Evolutionary conservation across 2,329 filamentous ascomycete species (phyloP).

Genomic region (Trichoderma atrobrunneum): DNA sequence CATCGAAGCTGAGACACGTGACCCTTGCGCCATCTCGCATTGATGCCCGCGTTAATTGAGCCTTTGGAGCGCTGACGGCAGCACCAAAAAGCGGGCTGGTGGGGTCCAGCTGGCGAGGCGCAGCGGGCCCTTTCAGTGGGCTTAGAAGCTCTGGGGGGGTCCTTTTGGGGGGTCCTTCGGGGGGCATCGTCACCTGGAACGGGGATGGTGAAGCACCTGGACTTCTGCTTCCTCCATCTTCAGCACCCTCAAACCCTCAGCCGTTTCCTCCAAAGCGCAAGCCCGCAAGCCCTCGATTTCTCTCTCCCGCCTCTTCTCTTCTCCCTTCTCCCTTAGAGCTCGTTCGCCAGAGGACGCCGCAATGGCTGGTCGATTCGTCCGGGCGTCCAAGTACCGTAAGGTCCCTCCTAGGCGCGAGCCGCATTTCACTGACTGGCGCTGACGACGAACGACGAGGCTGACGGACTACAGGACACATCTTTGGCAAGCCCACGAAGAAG

Average conservation of each 20-base stretch:
- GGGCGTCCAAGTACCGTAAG: slow-evolving; percentile 67
- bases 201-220: neutral
- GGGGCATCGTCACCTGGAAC: slow-evolving; percentile 18
- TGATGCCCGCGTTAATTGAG: neutral
- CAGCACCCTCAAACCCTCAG: slow-evolving; percentile 13
- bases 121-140: slow-evolving; percentile 14
- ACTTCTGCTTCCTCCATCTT: neutral
- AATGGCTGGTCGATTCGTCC: slow-evolving; percentile 65
- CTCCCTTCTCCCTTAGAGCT: slow-evolving; percentile 20
- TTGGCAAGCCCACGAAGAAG: slow-evolving; percentile 92
- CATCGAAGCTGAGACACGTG: slow-evolving; percentile 1
- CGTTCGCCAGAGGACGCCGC: slow-evolving; percentile 23
- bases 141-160: slow-evolving; percentile 1
- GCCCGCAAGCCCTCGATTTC: neutral
- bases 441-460: slow-evolving; percentile 23
- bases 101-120: slow-evolving; percentile 16
- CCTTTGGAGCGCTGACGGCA: slow-evolving; percentile 3
- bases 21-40: slow-evolving; percentile 8
- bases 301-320: neutral
- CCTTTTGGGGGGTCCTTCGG: neutral
- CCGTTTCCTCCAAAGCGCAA: neutral
- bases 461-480: slow-evolving; percentile 78
- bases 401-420: slow-evolving; percentile 31
- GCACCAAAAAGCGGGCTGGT: neutral
- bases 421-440: neutral